A percentile compares a stretch with the other conserved stretches of the same genome.
phyloP scores from a whole-genome alignment of 1,284 basidiomycete species.

The Pholiota adiposa region DNA sequence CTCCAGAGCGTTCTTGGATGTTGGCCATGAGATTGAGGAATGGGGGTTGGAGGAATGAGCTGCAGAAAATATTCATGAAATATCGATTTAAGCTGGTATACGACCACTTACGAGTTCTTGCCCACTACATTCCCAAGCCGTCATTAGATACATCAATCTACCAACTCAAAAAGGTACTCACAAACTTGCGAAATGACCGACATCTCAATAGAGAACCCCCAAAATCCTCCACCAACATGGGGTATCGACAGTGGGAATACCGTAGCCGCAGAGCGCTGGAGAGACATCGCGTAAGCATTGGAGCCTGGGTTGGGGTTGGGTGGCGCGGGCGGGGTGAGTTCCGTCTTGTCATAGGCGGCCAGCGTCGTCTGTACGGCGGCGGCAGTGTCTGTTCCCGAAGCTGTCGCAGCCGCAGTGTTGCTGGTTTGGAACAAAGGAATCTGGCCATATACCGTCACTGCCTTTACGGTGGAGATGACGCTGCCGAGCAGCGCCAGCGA shows the following conservation, averaged over 20 bases:
- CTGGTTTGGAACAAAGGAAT: slow-evolving; percentile 5
- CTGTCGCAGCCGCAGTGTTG: not conserved
- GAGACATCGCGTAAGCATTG: not conserved
- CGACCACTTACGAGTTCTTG: slow-evolving; percentile 45
- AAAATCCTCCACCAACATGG: slow-evolving; percentile 38
- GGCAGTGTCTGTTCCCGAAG: not conserved
- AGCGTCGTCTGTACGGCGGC: not conserved
- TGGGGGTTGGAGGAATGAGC: slow-evolving; percentile 55
- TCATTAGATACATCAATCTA: slow-evolving; percentile 62
- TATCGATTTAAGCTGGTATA: not conserved
- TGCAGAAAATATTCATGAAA: slow-evolving; percentile 20
- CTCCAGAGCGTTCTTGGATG: slow-evolving; percentile 60
- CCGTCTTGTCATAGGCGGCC: slow-evolving; percentile 12
- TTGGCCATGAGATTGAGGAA: slow-evolving; percentile 78
- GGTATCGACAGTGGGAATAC: slow-evolving; percentile 8
- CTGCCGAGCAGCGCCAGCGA: slow-evolving; percentile 10
- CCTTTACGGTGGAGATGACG: not conserved
- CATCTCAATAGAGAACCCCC: slow-evolving; percentile 74
- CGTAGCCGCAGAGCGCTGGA: slow-evolving; percentile 1
- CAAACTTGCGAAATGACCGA: slow-evolving; percentile 67
- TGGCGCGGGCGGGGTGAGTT: slow-evolving; percentile 1
- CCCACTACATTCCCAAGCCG: slow-evolving; percentile 44
- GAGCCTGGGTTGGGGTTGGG: slow-evolving; percentile 2
- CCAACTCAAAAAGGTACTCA: slow-evolving; percentile 52
- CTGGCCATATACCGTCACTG: slow-evolving; percentile 12